Percentiles rank a stretch among this genome's conserved stretches.
Conservation (phyloP, 345 rosid species). For the Populus deltoides region DNA sequence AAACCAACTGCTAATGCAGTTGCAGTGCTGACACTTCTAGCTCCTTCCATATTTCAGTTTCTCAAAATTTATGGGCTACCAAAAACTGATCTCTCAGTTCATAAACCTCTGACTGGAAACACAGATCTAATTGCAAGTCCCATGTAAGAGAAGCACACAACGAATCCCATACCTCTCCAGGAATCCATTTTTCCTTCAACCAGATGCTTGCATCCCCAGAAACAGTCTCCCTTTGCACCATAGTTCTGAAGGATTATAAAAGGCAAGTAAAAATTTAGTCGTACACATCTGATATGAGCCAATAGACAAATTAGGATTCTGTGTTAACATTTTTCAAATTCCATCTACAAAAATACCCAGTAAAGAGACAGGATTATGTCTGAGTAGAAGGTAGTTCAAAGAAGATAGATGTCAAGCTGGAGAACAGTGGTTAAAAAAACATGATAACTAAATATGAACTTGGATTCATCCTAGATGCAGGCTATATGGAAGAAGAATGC, state of each 20-base stretch:
- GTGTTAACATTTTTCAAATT: neutral
- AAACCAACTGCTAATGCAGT: neutral
- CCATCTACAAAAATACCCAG: neutral
- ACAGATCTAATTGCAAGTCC: neutral
- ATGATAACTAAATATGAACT: neutral
- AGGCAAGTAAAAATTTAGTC: neutral
- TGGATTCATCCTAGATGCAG: neutral
- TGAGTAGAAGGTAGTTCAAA: neutral
- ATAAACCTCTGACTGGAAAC: neutral
- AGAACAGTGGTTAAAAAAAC: neutral
- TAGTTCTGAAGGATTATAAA: slow-evolving; percentile 36
- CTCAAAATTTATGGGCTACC: neutral
- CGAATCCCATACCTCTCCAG: slow-evolving; percentile 64
- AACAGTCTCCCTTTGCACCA: slow-evolving; percentile 25
- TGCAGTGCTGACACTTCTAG: neutral
- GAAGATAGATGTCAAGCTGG: neutral
- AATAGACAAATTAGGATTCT: neutral
- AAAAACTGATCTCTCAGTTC: neutral
- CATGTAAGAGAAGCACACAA: neutral
- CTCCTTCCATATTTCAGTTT: neutral
- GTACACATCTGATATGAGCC: neutral
- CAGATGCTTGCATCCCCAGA: slow-evolving; percentile 60
- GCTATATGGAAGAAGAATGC: neutral
- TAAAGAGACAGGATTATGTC: neutral
- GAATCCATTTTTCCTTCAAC: slow-evolving; percentile 74